These are phyloP conservation scores for Umbelopsis sp. DNA, from an alignment of 192 early-diverging fungal species.

Conservation along the genomic window DNA sequence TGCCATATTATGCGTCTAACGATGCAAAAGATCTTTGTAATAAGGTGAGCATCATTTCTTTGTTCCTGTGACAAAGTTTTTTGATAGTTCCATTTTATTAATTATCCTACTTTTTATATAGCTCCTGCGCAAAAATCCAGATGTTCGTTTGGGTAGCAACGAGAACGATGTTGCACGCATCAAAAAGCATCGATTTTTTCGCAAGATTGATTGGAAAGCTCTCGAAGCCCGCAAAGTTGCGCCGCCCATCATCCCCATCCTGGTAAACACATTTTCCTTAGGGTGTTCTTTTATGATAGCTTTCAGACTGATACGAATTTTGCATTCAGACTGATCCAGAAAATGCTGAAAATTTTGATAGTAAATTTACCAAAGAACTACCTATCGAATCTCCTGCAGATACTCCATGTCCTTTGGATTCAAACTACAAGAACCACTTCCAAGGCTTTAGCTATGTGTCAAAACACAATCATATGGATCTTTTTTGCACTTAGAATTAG, in stretches of 20 bases:
- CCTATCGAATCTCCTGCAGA: constrained; percentile 55
- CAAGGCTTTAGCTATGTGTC: constrained; percentile 46
- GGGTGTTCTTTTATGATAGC: not conserved
- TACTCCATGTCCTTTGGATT: constrained; percentile 15
- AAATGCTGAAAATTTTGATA: constrained; percentile 82
- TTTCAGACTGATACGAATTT: not conserved
- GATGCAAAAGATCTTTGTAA: constrained; percentile 77
- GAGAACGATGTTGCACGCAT: constrained; percentile 46
- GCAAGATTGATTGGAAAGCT: constrained; percentile 68
- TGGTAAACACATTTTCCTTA: constrained; percentile 36
- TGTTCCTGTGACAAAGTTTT: constrained; percentile 19
- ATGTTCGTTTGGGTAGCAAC: constrained; percentile 50
- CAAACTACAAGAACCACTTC: constrained; percentile 34
- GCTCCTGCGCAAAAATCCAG: constrained; percentile 55
- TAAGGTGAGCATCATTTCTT: constrained; percentile 45
- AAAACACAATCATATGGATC: constrained; percentile 24
- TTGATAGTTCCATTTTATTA: no score
- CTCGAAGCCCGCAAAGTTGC: constrained; percentile 54
- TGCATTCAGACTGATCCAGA: constrained; percentile 50
- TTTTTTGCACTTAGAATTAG: not conserved
- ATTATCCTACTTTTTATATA: no score
- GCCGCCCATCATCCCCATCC: constrained; percentile 68
- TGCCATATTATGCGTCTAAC: constrained; percentile 79
- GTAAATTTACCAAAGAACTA: constrained; percentile 68
- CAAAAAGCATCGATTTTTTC: constrained; percentile 68